These are phyloP conservation scores for Claviceps quebecensis DNA, from an alignment of 2,329 filamentous ascomycete genomes.

Conservation along the genomic window DNA sequence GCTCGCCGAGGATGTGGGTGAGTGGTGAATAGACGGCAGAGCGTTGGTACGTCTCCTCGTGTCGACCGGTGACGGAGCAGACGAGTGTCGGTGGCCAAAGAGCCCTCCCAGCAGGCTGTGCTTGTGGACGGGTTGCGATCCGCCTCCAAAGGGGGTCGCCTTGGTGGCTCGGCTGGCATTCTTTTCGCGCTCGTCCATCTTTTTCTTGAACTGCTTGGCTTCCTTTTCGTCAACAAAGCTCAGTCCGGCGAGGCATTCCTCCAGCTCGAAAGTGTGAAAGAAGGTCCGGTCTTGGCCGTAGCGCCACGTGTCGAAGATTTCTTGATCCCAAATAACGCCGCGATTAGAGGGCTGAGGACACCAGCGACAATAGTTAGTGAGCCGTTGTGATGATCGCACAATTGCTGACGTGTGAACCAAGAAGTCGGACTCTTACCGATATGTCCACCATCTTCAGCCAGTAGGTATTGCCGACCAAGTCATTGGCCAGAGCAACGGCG, in stretches of 20 bases:
- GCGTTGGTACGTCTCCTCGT: slow-evolving; percentile 29
- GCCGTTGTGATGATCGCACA: neutral
- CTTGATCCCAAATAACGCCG: slow-evolving; percentile 93
- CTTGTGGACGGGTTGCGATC: slow-evolving; percentile 24
- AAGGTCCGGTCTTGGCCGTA: slow-evolving; percentile 97
- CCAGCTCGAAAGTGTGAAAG: slow-evolving; percentile 94
- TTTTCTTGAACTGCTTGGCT: slow-evolving; percentile 92
- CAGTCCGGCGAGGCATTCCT: slow-evolving; percentile 77
- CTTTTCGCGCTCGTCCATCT: slow-evolving; percentile 92
- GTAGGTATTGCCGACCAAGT: slow-evolving; percentile 87
- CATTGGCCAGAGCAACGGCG: slow-evolving; percentile 80
- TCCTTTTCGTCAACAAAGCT: slow-evolving; percentile 97
- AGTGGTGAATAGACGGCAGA: slow-evolving; percentile 20
- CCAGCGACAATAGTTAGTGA: neutral
- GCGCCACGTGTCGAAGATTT: slow-evolving; percentile 86
- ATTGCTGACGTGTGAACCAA: neutral
- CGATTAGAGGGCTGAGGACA: slow-evolving; percentile 49
- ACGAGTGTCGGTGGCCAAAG: slow-evolving; percentile 48
- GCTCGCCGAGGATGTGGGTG: slow-evolving; percentile 29
- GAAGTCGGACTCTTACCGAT: slow-evolving; percentile 42
- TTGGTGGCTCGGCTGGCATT: slow-evolving; percentile 81
- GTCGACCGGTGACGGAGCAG: slow-evolving; percentile 43
- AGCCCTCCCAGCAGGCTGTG: slow-evolving; percentile 44
- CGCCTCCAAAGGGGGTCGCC: slow-evolving; percentile 58
- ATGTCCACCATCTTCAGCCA: slow-evolving; percentile 98